A percentile compares a stretch with the other conserved stretches of the same genome.
These are phyloP conservation scores for Pyrrhoderma noxium DNA, from an alignment of 1,284 basidiomycete genomes.

Conservation along the genomic window DNA sequence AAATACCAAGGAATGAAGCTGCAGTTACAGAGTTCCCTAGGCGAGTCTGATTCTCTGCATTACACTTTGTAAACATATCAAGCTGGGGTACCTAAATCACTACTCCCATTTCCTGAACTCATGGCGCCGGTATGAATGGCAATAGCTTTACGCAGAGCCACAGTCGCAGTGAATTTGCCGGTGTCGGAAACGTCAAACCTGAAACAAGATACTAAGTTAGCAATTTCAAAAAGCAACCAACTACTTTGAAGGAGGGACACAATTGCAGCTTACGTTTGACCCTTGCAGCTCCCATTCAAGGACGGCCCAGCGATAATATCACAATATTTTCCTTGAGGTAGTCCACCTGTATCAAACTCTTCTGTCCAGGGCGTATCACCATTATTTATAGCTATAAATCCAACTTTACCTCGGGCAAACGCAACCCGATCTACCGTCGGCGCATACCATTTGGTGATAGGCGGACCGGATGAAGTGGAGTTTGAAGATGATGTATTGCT, in stretches of 20 bases:
- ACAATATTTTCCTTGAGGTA: conserved; percentile 54
- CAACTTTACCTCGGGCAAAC: conserved; percentile 45
- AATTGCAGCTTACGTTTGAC: conserved; percentile 35
- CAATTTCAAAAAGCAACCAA: neutral
- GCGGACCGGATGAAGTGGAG: neutral
- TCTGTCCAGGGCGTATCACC: conserved; percentile 44
- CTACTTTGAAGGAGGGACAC: neutral
- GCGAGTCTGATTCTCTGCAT: too few species aligned
- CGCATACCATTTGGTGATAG: conserved; percentile 48
- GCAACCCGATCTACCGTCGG: conserved; percentile 51
- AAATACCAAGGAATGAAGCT: too few species aligned
- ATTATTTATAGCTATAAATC: conserved; percentile 52
- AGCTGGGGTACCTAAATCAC: neutral
- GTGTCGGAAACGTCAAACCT: conserved; percentile 43
- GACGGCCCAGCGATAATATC: conserved; percentile 47
- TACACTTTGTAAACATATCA: too few species aligned
- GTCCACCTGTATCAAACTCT: conserved; percentile 42
- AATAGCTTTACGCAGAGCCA: conserved; percentile 47
- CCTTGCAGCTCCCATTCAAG: conserved; percentile 38
- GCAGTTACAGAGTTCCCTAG: too few species aligned
- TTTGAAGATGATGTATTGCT: neutral
- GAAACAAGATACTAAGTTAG: neutral
- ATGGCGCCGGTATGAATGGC: conserved; percentile 48
- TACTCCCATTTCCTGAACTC: conserved; percentile 15
- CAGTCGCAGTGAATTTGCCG: conserved; percentile 45